Percentiles rank a stretch among this genome's conserved stretches.
These are phyloP conservation scores for Fusarium verrucosum DNA, from an alignment of 2,329 filamentous ascomycete genomes.

Conservation along the genomic window DNA sequence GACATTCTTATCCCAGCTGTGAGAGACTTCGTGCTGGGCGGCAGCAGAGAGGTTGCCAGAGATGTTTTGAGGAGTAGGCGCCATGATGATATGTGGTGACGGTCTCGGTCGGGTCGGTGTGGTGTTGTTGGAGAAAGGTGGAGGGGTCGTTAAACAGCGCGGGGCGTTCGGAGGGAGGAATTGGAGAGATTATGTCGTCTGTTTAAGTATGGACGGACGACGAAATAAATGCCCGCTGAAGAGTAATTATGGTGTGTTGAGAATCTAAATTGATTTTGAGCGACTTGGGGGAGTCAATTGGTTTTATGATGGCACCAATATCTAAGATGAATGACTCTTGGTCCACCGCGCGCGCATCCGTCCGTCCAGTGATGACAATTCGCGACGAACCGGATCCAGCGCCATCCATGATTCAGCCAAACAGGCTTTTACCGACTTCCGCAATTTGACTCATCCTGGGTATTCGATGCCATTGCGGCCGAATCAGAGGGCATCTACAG, in stretches of 20 bases:
- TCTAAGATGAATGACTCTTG: slow-evolving; percentile 29
- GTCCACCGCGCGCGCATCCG: slow-evolving; percentile 14
- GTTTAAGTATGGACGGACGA: neutral
- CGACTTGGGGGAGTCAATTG: slow-evolving; percentile 20
- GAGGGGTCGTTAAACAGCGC: slow-evolving; percentile 22
- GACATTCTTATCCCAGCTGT: slow-evolving; percentile 67
- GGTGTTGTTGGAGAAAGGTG: slow-evolving; percentile 42
- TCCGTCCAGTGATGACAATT: slow-evolving; percentile 19
- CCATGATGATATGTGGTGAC: slow-evolving; percentile 49
- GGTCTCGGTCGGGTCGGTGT: slow-evolving; percentile 17
- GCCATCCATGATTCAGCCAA: slow-evolving; percentile 29
- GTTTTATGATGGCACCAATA: slow-evolving; percentile 31
- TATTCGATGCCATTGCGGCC: slow-evolving; percentile 20
- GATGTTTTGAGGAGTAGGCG: slow-evolving; percentile 61
- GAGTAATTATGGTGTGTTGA: neutral
- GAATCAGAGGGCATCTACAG: slow-evolving; percentile 27
- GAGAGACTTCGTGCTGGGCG: slow-evolving; percentile 57
- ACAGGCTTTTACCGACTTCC: slow-evolving; percentile 40
- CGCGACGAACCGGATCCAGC: slow-evolving; percentile 42
- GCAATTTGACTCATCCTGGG: slow-evolving; percentile 37
- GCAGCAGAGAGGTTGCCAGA: slow-evolving; percentile 48
- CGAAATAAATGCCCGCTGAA: slow-evolving; percentile 12
- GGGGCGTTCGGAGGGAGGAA: slow-evolving; percentile 9
- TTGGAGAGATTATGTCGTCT: slow-evolving; percentile 18
- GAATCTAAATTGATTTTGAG: neutral